These are phyloP conservation scores for Cyberlindnera euphorbiiphila DNA, from an alignment of 805 yeast species.

Conservation along the genomic window DNA sequence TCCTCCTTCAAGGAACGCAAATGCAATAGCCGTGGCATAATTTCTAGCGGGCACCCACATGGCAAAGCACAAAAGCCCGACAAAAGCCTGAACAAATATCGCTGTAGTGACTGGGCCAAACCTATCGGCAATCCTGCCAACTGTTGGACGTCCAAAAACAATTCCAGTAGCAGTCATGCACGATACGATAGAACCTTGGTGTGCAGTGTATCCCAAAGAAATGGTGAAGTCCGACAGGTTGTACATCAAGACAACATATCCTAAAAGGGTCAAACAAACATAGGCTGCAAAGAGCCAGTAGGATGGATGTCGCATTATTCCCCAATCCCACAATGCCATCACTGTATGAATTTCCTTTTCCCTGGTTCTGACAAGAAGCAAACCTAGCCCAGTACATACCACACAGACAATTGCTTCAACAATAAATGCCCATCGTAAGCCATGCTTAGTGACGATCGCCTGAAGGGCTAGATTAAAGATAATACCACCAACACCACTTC, in stretches of 20 bases:
- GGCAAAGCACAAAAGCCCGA: slow-evolving; percentile 39
- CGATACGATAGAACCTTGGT: slow-evolving; percentile 54
- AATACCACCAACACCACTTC: slow-evolving; percentile 43
- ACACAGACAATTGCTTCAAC: slow-evolving; percentile 36
- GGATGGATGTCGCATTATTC: slow-evolving; percentile 37
- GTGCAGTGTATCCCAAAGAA: slow-evolving; percentile 51
- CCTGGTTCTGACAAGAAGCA: slow-evolving; percentile 37
- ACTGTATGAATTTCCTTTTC: slow-evolving; percentile 33
- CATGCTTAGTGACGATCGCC: slow-evolving; percentile 29
- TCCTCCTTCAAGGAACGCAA: slow-evolving; percentile 50
- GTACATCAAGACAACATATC: slow-evolving; percentile 57
- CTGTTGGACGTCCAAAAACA: slow-evolving; percentile 50
- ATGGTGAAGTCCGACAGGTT: slow-evolving; percentile 57
- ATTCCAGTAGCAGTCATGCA: slow-evolving; percentile 61
- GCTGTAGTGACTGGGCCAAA: slow-evolving; percentile 54
- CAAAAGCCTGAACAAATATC: slow-evolving; percentile 35
- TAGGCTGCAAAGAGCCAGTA: slow-evolving; percentile 40
- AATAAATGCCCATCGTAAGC: slow-evolving; percentile 33
- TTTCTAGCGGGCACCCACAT: slow-evolving; percentile 59
- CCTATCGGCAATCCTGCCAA: slow-evolving; percentile 48
- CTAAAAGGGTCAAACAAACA: slow-evolving; percentile 49
- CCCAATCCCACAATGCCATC: slow-evolving; percentile 38
- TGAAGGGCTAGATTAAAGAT: slow-evolving; percentile 37
- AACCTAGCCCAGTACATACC: slow-evolving; percentile 33
- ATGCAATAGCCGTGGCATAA: slow-evolving; percentile 50